These are phyloP conservation scores for Penicillium sp. DNA, from an alignment of 2,329 filamentous ascomycete species.

Conservation along the genomic window DNA sequence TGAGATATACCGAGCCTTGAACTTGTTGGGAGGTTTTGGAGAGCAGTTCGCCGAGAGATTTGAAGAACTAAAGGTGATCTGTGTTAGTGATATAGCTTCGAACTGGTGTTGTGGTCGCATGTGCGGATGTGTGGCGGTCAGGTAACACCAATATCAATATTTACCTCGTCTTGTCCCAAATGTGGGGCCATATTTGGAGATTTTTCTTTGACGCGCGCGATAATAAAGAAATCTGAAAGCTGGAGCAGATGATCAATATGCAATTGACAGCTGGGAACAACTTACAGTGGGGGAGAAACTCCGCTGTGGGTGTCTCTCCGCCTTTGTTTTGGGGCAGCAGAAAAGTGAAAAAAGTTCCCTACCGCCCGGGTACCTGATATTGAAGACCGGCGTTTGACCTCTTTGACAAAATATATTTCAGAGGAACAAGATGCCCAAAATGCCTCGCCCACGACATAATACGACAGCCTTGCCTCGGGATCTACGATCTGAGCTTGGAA, in stretches of 20 bases:
- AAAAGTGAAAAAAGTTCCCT: constrained; percentile 26
- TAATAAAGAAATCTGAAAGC: constrained; percentile 3
- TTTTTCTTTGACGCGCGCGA: background rate
- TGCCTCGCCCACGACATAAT: constrained; percentile 34
- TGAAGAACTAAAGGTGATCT: constrained; percentile 40
- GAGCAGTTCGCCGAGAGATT: constrained; percentile 40
- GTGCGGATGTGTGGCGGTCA: constrained; percentile 1
- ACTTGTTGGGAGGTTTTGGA: constrained; percentile 37
- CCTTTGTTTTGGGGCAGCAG: constrained; percentile 19
- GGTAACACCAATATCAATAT: background rate
- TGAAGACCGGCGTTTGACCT: background rate
- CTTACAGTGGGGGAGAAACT: constrained; percentile 21
- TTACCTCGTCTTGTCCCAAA: constrained; percentile 44
- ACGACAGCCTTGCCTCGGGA: constrained; percentile 43
- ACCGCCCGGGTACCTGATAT: constrained; percentile 15
- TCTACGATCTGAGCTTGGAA: constrained; percentile 40
- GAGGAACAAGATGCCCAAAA: constrained; percentile 26
- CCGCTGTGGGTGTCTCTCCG: constrained; percentile 23
- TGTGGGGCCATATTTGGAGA: constrained; percentile 32
- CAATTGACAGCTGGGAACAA: constrained; percentile 14
- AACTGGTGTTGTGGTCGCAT: constrained; percentile 12
- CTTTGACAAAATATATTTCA: background rate
- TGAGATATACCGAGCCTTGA: constrained; percentile 46
- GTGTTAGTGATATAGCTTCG: constrained; percentile 13
- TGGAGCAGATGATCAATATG: constrained; percentile 8